A percentile compares a stretch with the other conserved stretches of the same genome.
phyloP scores from a whole-genome alignment of 305 asterid species.

The Fraxinus baroniana region DNA sequence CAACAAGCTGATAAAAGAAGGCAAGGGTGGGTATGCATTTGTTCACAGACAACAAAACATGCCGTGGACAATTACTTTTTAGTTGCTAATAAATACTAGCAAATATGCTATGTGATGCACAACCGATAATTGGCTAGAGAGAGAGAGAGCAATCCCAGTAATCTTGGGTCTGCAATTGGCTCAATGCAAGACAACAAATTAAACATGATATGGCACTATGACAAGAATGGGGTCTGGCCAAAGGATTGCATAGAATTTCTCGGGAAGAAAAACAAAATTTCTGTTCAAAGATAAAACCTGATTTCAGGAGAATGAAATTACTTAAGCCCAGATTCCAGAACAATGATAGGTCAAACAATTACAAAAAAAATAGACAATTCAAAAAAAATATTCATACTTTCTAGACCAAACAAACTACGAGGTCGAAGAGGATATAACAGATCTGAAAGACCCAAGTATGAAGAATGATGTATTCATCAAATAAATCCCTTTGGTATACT shows the following conservation, averaged over 20 bases:
- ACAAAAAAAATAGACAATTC: background rate
- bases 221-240: background rate
- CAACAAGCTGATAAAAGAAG: slow-evolving; percentile 47
- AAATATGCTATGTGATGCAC: background rate
- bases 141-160: background rate
- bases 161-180: background rate
- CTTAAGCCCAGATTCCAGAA: background rate
- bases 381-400: background rate
- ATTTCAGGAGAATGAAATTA: background rate
- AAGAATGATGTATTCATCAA: background rate
- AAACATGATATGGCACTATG: background rate
- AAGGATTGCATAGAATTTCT: background rate
- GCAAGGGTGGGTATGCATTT: slow-evolving; percentile 13
- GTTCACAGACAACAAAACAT: background rate
- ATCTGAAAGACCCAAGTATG: background rate
- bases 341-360: background rate
- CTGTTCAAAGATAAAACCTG: background rate
- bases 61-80: background rate
- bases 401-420: background rate
- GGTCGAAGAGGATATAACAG: background rate
- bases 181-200: background rate
- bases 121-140: background rate
- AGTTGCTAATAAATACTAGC: background rate
- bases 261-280: background rate
- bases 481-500: background rate